Percentiles rank a stretch among this genome's conserved stretches.
These are phyloP conservation scores for Trametes maxima DNA, from an alignment of 768 basidiomycete genomes.

Conservation along the genomic window DNA sequence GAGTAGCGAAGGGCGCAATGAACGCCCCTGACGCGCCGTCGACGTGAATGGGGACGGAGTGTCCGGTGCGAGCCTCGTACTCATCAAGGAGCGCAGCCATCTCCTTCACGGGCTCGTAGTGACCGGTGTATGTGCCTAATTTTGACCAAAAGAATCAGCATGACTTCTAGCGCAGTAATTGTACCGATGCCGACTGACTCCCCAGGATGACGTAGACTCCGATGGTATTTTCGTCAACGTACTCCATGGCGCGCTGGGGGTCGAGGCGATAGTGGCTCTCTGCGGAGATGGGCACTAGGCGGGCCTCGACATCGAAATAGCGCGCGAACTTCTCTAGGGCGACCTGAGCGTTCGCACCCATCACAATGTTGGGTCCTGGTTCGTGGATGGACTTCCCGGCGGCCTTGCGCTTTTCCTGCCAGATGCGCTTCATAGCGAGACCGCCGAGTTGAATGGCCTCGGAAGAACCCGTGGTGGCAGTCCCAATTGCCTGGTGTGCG, in stretches of 20 bases:
- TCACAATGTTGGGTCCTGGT: constrained; percentile 65
- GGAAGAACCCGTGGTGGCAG: constrained; percentile 70
- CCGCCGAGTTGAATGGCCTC: constrained; percentile 77
- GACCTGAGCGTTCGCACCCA: constrained; percentile 72
- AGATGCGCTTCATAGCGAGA: constrained; percentile 69
- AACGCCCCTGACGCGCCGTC: constrained; percentile 67
- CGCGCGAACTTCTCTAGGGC: constrained; percentile 72
- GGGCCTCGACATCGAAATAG: constrained; percentile 65
- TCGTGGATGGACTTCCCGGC: constrained; percentile 67
- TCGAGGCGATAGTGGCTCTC: constrained; percentile 80
- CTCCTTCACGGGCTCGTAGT: constrained; percentile 80
- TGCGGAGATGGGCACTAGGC: constrained; percentile 64
- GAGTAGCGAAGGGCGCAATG: constrained; percentile 60
- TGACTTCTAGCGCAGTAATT: background rate
- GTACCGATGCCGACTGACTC: constrained; percentile 36
- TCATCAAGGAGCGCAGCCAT: constrained; percentile 74
- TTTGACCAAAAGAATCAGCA: background rate
- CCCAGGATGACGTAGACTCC: constrained; percentile 65
- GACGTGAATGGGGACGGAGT: constrained; percentile 43
- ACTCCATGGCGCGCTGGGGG: constrained; percentile 62
- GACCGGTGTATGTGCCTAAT: constrained; percentile 50
- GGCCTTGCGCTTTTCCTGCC: constrained; percentile 69
- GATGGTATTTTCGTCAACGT: constrained; percentile 72
- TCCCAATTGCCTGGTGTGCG: constrained; percentile 57
- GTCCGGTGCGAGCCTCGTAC: constrained; percentile 51